Evolutionary conservation across 2,329 filamentous ascomycete genomes (phyloP).

Genomic region (Exophiala sideris): DNA sequence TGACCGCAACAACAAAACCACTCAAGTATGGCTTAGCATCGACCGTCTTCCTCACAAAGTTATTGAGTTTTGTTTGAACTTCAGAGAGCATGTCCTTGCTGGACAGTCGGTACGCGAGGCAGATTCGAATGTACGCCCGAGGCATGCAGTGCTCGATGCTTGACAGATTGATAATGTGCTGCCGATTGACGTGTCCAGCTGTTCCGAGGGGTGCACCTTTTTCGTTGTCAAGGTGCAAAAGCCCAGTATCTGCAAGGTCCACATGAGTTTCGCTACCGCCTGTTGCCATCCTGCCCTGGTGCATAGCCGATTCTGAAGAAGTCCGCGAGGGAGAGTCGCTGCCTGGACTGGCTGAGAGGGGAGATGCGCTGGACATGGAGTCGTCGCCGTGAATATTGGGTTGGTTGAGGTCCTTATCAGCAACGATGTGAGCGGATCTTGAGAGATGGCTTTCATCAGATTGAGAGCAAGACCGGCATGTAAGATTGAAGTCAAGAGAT

Average conservation of each 20-base stretch:
- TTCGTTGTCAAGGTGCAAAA: neutral
- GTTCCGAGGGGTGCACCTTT: neutral
- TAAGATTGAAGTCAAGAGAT: slow-evolving; percentile 5
- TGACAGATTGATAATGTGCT: slow-evolving; percentile 26
- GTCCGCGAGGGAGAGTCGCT: slow-evolving; percentile 4
- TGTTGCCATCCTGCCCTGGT: neutral
- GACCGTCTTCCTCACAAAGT: slow-evolving; percentile 21
- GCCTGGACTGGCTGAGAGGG: neutral
- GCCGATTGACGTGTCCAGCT: slow-evolving; percentile 1
- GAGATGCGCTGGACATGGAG: slow-evolving; percentile 12
- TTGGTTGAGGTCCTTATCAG: slow-evolving; percentile 16
- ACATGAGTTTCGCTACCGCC: neutral
- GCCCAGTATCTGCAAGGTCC: neutral
- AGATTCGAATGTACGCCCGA: slow-evolving; percentile 28
- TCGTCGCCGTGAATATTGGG: neutral
- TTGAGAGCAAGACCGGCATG: neutral
- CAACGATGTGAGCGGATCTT: slow-evolving; percentile 2
- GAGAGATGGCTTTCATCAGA: slow-evolving; percentile 16
- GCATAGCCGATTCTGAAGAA: neutral
- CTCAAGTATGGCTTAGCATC: slow-evolving; percentile 28
- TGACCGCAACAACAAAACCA: slow-evolving; percentile 24
- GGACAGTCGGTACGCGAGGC: slow-evolving; percentile 24
- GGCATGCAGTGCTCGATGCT: slow-evolving; percentile 30
- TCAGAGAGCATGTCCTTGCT: slow-evolving; percentile 5
- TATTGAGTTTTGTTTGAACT: slow-evolving; percentile 14